Base-by-base conservation (phyloP, 306 rosid species). In the Vicia faba region DNA sequence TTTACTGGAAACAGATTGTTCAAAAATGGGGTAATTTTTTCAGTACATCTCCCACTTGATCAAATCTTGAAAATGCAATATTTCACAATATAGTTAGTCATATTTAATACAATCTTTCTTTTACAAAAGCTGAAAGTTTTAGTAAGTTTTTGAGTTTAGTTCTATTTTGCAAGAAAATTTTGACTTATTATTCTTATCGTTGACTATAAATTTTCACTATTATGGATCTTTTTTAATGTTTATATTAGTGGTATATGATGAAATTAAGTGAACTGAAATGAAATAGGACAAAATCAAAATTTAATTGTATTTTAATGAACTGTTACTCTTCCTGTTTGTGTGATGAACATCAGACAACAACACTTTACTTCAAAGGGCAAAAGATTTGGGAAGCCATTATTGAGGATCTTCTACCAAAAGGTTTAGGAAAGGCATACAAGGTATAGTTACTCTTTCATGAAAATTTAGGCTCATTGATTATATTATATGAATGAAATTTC, bases 321-420 rank as follows among this genome's bases (percentile, higher is more conserved):
- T 41, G 13, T 72, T n/a, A 70, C 46, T 41, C 41, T 67, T 60
- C 2, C 57, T 70, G 58, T 66, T 61, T 83, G 63, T 74, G 79
- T 51, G 69, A 65, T 75, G 80, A 78, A 76, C 43, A 49, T 59
- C 86, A 93, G 99, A 86, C 96, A 61, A 75, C 92, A 5, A 61
- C 67, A 80, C 92, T 93, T 77, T 80, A 93, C 84, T 93, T 93
- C 83, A 93, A 85, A 82, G 99, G 99, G 53, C 95, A 86, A 72
- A 88, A 84, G 77, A 93, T 93, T 69, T 93, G 97, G 97, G 87
- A 90, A 79, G 96, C 99, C 72, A 88, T 93, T 69, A 74, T 93
- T 72, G 81, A n/a, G 3, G 96, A 93, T 71, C 99, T 93, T 59
- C 80, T 90, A 29, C 95, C 97, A 28, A 85, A 84, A 78, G 99